Evolutionary conservation across 352 stramenopile genomes (phyloP).

Genomic region (Phytophthora citricola): DNA sequence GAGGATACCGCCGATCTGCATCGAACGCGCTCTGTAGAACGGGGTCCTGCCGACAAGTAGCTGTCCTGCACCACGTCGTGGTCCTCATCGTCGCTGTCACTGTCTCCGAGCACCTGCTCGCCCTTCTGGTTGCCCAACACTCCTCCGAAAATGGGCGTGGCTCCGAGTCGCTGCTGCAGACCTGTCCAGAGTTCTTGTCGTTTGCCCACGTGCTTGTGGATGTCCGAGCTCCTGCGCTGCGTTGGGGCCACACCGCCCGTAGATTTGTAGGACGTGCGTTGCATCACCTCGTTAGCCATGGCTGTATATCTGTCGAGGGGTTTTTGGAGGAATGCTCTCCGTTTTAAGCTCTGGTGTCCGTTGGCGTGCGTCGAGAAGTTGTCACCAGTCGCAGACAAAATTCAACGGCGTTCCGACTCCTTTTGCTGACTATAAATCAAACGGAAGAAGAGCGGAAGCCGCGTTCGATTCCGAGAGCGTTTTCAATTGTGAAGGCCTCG

Average conservation of each 20-base stretch:
- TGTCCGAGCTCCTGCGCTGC: slow-evolving; percentile 14
- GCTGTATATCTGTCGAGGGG: background rate
- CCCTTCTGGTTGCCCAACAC: slow-evolving; percentile 29
- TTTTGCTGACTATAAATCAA: slow-evolving; percentile 26
- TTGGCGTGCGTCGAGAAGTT: slow-evolving; percentile 5
- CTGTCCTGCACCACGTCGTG: slow-evolving; percentile 32
- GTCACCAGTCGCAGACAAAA: slow-evolving; percentile 18
- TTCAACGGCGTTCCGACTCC: slow-evolving; percentile 20
- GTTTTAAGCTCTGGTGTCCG: slow-evolving; percentile 3
- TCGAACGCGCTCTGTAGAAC: slow-evolving; percentile 24
- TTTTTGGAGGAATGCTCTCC: background rate
- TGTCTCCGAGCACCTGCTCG: slow-evolving; percentile 16
- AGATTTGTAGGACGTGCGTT: slow-evolving; percentile 10
- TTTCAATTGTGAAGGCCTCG: slow-evolving; percentile 27
- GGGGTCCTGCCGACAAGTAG: slow-evolving; percentile 26
- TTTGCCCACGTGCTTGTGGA: slow-evolving; percentile 29
- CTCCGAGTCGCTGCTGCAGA: slow-evolving; percentile 30
- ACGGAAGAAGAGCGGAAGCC: slow-evolving; percentile 3
- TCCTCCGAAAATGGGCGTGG: slow-evolving; percentile 25
- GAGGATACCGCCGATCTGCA: slow-evolving; percentile 32
- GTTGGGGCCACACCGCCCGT: slow-evolving; percentile 6
- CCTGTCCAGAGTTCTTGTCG: slow-evolving; percentile 38
- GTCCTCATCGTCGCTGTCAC: slow-evolving; percentile 28
- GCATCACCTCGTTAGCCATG: slow-evolving; percentile 37
- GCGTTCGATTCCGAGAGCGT: slow-evolving; percentile 7